A percentile compares a stretch with the other conserved stretches of the same genome.
Conservation (phyloP, 1,284 basidiomycete species). For the Gymnopus androsaceus region DNA sequence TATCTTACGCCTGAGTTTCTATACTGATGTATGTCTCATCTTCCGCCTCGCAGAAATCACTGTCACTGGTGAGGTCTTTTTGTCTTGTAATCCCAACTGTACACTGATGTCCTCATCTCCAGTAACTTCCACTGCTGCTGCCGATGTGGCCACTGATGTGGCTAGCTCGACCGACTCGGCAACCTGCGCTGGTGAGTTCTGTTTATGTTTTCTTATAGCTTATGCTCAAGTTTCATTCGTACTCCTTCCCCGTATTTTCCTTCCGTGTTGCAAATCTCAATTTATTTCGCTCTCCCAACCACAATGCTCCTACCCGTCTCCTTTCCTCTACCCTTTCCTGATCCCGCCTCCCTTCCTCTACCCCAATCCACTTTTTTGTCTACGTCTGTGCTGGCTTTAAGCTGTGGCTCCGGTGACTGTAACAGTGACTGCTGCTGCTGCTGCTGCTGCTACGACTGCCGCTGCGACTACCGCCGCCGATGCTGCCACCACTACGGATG, state of each 20-base stretch:
- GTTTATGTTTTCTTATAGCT: no score
- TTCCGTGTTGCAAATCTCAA: no score
- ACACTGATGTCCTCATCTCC: no score
- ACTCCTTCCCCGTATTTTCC: no score
- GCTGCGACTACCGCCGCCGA: slow-evolving; percentile 7
- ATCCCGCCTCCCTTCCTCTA: no score
- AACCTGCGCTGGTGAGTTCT: not conserved
- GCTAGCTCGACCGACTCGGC: slow-evolving; percentile 13
- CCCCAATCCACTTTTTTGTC: no score
- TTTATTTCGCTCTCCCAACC: not conserved
- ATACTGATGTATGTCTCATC: not conserved
- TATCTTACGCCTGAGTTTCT: not conserved
- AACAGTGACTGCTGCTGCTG: slow-evolving; percentile 8
- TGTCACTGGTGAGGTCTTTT: no score
- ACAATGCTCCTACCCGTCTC: no score
- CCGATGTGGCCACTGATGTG: slow-evolving; percentile 15
- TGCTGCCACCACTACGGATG: slow-evolving; percentile 6
- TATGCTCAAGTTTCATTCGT: no score
- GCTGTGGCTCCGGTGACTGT: slow-evolving; percentile 3
- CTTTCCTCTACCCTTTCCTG: no score
- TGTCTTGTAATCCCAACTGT: no score
- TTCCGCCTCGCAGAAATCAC: not conserved
- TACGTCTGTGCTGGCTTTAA: no score
- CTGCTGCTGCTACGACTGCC: slow-evolving; percentile 17
- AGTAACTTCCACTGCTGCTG: slow-evolving; percentile 14